A percentile compares a stretch with the other conserved stretches of the same genome.
phyloP scores from a whole-genome alignment of 306 rosid genomes.

The Rubus idaeus region DNA sequence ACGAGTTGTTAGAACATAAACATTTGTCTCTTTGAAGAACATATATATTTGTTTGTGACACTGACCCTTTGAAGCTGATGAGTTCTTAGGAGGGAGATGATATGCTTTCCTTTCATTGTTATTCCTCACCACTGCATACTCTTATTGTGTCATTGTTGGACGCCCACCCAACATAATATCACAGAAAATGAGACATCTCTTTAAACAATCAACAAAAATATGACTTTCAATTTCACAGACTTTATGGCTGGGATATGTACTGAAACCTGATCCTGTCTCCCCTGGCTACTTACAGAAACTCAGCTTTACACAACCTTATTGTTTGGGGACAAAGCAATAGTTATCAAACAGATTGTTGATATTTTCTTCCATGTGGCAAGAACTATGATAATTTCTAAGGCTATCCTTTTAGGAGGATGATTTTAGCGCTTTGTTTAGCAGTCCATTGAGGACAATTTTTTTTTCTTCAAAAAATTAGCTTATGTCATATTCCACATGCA shows the following conservation, averaged over 20 bases:
- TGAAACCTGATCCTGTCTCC: too few relatives aligned
- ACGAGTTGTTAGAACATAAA: not conserved
- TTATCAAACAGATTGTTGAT: not conserved
- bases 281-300: not conserved
- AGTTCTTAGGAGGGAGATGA: not conserved
- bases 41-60: not conserved
- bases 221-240: not conserved
- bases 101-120: not conserved
- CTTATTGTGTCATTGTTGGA: not conserved
- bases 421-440: not conserved
- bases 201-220: not conserved
- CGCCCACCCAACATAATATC: not conserved
- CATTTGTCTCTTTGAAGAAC: not conserved
- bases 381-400: not conserved
- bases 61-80: not conserved
- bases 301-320: not conserved
- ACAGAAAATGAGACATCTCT: not conserved
- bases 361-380: too few relatives aligned
- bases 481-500: not conserved
- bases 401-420: not conserved
- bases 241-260: not conserved
- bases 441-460: not conserved
- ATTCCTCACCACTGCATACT: not conserved
- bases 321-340: not conserved
- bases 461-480: not conserved